phyloP scores from a whole-genome alignment of 805 yeast genomes.

The Candida nitratophila region DNA sequence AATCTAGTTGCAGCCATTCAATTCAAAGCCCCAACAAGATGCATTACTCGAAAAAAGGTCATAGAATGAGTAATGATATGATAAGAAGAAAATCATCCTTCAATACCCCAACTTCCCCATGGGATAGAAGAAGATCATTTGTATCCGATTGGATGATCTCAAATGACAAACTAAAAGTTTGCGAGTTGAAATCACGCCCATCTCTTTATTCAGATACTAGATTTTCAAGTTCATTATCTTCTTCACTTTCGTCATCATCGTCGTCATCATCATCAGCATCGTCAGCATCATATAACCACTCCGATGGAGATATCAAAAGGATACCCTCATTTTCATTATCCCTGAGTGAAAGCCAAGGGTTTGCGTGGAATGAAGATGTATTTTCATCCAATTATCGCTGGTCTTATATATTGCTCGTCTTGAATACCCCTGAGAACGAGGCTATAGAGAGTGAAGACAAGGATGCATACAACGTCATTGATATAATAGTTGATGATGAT shows the following conservation, averaged over 20 bases:
- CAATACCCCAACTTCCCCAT: slow-evolving; percentile 38
- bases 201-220: slow-evolving; percentile 4
- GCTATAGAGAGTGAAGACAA: no score
- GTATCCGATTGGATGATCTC: slow-evolving; percentile 51
- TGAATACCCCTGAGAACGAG: no score
- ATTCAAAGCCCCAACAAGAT: no score
- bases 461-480: slow-evolving; percentile 17
- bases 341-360: slow-evolving; percentile 63
- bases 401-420: background rate
- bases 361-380: slow-evolving; percentile 68
- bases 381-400: slow-evolving; percentile 23
- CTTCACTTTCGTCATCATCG: background rate
- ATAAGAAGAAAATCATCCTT: slow-evolving; percentile 24
- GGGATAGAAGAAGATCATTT: slow-evolving; percentile 50
- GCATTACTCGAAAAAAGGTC: no score
- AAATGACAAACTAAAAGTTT: slow-evolving; percentile 47
- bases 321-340: slow-evolving; percentile 36
- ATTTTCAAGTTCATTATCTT: background rate
- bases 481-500: slow-evolving; percentile 14
- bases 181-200: slow-evolving; percentile 33
- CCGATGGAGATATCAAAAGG: no score
- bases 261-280: slow-evolving; percentile 10
- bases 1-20: no score
- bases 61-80: no score
- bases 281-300: background rate